These are phyloP conservation scores for Schizosaccharomyces osmophilus DNA, from an alignment of 805 yeast genomes.

Conservation along the genomic window DNA sequence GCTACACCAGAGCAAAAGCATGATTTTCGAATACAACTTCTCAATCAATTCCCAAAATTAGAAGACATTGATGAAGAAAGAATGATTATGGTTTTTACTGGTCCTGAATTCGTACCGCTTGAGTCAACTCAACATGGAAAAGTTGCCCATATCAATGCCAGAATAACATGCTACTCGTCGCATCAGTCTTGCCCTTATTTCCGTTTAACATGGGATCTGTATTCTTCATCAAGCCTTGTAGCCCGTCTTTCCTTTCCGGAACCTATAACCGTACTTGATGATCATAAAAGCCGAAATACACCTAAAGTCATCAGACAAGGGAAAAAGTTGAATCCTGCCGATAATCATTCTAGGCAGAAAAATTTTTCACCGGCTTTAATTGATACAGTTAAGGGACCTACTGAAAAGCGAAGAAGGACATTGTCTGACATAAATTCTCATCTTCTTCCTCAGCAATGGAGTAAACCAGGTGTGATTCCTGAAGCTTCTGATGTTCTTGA, in stretches of 20 bases:
- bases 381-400: neutral
- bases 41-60: neutral
- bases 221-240: neutral
- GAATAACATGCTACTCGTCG: neutral
- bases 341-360: neutral
- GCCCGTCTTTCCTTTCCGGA: neutral
- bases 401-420: neutral
- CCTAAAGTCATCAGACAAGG: neutral
- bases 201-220: neutral
- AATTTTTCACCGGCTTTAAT: neutral
- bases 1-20: neutral
- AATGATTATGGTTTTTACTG: slow-evolving; percentile 1
- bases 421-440: neutral
- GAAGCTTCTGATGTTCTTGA: no score
- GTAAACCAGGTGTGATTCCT: no score
- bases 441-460: no score
- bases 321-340: neutral
- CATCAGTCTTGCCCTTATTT: neutral
- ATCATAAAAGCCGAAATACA: neutral
- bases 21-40: neutral
- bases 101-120: neutral
- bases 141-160: neutral
- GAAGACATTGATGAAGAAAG: neutral
- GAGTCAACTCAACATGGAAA: neutral
- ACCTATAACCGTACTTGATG: neutral